These are phyloP conservation scores for Salix purpurea DNA, from an alignment of 345 rosid species.

Conservation along the genomic window DNA sequence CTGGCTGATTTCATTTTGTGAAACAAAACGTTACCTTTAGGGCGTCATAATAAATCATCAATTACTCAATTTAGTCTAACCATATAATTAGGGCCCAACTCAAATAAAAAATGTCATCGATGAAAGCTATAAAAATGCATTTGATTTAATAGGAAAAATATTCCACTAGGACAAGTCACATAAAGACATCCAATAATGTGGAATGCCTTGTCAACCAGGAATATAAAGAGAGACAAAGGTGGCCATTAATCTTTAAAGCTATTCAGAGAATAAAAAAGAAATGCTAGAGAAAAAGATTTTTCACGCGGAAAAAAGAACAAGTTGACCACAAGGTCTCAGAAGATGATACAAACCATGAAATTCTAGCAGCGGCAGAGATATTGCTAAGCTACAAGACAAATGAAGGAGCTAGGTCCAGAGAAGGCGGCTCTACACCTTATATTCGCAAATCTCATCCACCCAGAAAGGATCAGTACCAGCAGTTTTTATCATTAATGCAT, in stretches of 20 bases:
- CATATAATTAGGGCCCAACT: background rate
- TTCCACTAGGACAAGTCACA: background rate
- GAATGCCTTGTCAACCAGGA: background rate
- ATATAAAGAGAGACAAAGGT: background rate
- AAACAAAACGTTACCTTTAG: background rate
- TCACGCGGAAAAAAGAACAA: background rate
- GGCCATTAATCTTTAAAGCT: background rate
- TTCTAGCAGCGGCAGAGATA: conserved; percentile 2
- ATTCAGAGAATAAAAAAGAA: background rate
- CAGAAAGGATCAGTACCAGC: conserved; percentile 10
- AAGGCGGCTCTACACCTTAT: conserved; percentile 15
- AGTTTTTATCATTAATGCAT: conserved; percentile 6
- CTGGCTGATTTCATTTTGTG: background rate
- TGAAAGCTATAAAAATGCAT: background rate
- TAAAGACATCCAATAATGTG: background rate
- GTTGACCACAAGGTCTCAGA: background rate
- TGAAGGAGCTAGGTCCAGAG: conserved; percentile 1
- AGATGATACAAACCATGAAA: conserved; percentile 12
- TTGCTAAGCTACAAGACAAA: conserved; percentile 1
- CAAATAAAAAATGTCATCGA: background rate
- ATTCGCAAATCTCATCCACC: conserved; percentile 24
- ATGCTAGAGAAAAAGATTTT: background rate
- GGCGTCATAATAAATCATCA: background rate
- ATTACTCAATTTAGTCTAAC: background rate
- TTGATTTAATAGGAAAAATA: background rate